These are phyloP conservation scores for Fusarium goolgardi DNA, from an alignment of 2,329 filamentous ascomycete species.

Conservation along the genomic window DNA sequence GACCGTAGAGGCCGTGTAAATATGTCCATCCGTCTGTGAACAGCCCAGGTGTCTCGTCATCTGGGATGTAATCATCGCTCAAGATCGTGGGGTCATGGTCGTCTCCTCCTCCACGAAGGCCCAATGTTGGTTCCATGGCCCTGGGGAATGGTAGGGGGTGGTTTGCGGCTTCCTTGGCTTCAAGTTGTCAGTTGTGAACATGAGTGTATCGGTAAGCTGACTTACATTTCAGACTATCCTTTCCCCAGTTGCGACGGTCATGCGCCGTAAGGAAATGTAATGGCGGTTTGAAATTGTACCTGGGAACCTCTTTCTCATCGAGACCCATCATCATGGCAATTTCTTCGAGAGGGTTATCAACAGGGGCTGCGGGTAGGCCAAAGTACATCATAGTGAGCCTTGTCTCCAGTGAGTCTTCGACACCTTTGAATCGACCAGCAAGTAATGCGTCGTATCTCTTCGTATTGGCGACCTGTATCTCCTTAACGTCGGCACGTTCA, in stretches of 20 bases:
- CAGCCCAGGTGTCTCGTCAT: neutral
- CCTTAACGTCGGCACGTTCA: conserved; percentile 45
- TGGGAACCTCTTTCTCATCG: conserved; percentile 21
- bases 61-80: conserved; percentile 12
- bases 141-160: conserved; percentile 13
- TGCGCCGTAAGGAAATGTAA: conserved; percentile 52
- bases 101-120: conserved; percentile 34
- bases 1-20: conserved; percentile 51
- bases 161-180: conserved; percentile 23
- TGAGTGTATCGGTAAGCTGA: rapidly evolving
- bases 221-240: conserved; percentile 42
- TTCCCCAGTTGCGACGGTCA: conserved; percentile 48
- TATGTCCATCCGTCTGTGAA: conserved; percentile 26
- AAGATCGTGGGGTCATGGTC: too few relatives aligned
- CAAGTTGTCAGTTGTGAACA: conserved; percentile 4
- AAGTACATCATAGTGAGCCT: conserved; percentile 62
- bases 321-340: conserved; percentile 37
- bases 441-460: conserved; percentile 49
- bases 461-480: conserved; percentile 50
- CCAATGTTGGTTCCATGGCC: conserved; percentile 8
- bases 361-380: conserved; percentile 58
- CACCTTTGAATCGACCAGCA: conserved; percentile 47
- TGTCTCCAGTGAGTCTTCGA: conserved; percentile 49
- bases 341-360: conserved; percentile 42
- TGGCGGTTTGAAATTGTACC: conserved; percentile 43